These are phyloP conservation scores for Rhizophlyctis rosea DNA, from an alignment of 192 early-diverging fungal genomes.

Conservation along the genomic window DNA sequence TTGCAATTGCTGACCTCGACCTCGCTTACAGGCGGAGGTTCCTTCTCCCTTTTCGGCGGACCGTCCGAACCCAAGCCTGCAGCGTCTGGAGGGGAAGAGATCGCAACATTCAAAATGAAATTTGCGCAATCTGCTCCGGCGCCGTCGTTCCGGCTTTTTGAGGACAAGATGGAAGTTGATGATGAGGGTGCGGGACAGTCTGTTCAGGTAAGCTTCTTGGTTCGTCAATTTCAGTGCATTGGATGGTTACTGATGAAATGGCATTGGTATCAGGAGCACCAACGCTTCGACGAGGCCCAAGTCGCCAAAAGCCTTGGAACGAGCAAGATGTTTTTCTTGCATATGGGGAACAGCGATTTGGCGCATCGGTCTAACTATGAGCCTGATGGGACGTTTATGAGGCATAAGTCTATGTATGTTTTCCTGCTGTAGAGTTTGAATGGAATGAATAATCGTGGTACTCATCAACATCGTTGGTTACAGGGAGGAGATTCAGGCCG, in stretches of 20 bases:
- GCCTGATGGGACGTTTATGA: constrained; percentile 27
- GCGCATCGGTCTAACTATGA: constrained; percentile 27
- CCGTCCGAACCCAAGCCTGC: background rate
- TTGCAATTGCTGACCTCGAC: no score
- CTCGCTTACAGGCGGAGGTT: no score
- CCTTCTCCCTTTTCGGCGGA: constrained; percentile 17
- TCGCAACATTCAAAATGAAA: background rate
- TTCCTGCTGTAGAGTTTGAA: background rate
- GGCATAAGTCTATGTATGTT: constrained; percentile 24
- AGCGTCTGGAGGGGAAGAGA: background rate
- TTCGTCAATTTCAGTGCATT: no score
- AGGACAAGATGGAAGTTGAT: constrained; percentile 1
- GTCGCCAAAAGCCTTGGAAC: constrained; percentile 12
- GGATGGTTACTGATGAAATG: no score
- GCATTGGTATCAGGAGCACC: no score
- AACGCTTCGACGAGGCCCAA: constrained; percentile 5
- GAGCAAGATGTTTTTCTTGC: constrained; percentile 25
- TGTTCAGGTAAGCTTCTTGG: no score
- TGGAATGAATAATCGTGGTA: no score
- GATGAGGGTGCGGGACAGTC: background rate
- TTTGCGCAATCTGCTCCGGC: background rate
- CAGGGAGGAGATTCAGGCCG: constrained; percentile 53
- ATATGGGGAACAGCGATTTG: constrained; percentile 11
- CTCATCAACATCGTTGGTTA: background rate
- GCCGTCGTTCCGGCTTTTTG: constrained; percentile 1